These are phyloP conservation scores for Coniochaeta pulveracea DNA, from an alignment of 2,329 filamentous ascomycete genomes.

Conservation along the genomic window DNA sequence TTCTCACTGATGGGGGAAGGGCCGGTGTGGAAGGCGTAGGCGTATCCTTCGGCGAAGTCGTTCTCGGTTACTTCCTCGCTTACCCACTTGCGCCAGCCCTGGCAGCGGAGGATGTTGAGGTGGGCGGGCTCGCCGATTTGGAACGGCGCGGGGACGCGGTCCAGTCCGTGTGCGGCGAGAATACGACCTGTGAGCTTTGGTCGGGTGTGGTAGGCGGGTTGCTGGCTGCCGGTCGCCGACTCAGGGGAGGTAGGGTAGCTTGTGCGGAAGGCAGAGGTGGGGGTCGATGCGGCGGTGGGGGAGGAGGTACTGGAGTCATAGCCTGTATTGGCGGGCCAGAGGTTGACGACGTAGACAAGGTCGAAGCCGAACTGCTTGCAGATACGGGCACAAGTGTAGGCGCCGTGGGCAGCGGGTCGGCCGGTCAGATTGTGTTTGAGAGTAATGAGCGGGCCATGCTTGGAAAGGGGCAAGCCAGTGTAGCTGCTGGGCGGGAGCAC, in stretches of 20 bases:
- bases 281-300: no score
- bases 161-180: slow-evolving; percentile 42
- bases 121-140: slow-evolving; percentile 38
- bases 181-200: slow-evolving; percentile 33
- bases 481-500: no score
- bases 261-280: neutral
- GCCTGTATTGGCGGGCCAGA: slow-evolving; percentile 35
- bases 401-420: slow-evolving; percentile 33
- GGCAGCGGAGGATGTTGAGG: slow-evolving; percentile 32
- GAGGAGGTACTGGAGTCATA: no score
- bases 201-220: neutral
- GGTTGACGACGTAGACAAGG: slow-evolving; percentile 45
- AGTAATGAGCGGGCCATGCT: slow-evolving; percentile 23
- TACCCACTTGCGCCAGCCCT: slow-evolving; percentile 42
- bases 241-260: slow-evolving; percentile 3
- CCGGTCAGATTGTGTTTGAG: slow-evolving; percentile 32
- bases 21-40: slow-evolving; percentile 39
- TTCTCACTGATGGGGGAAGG: slow-evolving; percentile 8
- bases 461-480: slow-evolving; percentile 6
- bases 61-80: slow-evolving; percentile 26
- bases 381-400: slow-evolving; percentile 42
- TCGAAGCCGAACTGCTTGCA: slow-evolving; percentile 45
- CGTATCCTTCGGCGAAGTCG: slow-evolving; percentile 40
- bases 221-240: slow-evolving; percentile 6
- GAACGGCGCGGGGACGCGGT: slow-evolving; percentile 38